A percentile compares a stretch with the other conserved stretches of the same genome.
Evolutionary conservation across 2,329 filamentous ascomycete genomes (phyloP).

Genomic region (Biscogniauxia marginata): DNA sequence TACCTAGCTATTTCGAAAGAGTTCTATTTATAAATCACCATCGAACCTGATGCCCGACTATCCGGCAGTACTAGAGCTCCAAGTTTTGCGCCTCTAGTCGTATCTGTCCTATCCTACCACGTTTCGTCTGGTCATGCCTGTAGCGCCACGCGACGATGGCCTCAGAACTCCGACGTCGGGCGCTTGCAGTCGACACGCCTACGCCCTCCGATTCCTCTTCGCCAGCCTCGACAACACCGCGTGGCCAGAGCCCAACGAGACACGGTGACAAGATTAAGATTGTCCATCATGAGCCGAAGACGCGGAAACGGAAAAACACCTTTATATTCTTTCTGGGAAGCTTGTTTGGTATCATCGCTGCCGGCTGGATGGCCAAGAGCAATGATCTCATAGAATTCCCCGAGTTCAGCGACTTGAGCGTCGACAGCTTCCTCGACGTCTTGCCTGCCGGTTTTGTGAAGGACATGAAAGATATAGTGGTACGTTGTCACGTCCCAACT

Average conservation of each 20-base stretch:
- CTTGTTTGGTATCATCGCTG: slow-evolving; percentile 84
- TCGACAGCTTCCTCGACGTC: slow-evolving; percentile 84
- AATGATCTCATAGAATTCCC: slow-evolving; percentile 86
- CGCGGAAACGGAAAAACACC: slow-evolving; percentile 70
- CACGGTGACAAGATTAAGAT: slow-evolving; percentile 41
- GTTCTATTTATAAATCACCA: not conserved
- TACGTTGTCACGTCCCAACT: slow-evolving; percentile 42
- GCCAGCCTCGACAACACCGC: slow-evolving; percentile 21
- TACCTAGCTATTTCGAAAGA: not conserved
- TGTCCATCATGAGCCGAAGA: slow-evolving; percentile 44
- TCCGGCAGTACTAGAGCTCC: not conserved
- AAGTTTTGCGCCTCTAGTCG: not conserved
- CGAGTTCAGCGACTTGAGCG: slow-evolving; percentile 68
- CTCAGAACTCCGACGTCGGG: slow-evolving; percentile 32
- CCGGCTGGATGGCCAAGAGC: slow-evolving; percentile 84
- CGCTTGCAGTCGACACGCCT: slow-evolving; percentile 25
- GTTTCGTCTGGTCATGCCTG: slow-evolving; percentile 20
- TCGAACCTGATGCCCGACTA: not conserved
- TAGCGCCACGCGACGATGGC: slow-evolving; percentile 27
- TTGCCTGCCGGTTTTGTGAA: slow-evolving; percentile 81
- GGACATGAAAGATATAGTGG: slow-evolving; percentile 83
- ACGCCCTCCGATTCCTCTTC: slow-evolving; percentile 32
- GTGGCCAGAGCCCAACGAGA: slow-evolving; percentile 36
- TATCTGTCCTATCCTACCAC: not conserved
- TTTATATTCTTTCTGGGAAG: slow-evolving; percentile 87